These are phyloP conservation scores for Colletotrichum kahawae DNA, from an alignment of 2,329 filamentous ascomycete species.

Conservation along the genomic window DNA sequence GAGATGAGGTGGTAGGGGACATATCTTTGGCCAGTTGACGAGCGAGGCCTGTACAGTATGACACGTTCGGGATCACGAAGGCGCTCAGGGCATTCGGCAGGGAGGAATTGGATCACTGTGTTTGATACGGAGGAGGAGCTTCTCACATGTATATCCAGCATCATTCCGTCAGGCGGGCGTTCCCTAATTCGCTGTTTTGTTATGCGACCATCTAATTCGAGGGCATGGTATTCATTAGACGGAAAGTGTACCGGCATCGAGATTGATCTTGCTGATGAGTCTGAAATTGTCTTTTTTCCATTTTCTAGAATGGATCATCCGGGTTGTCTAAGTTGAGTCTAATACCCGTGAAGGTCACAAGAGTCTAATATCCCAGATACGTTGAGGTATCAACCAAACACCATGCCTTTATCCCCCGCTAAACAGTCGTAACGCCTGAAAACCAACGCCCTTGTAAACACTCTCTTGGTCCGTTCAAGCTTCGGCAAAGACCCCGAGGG, in stretches of 20 bases:
- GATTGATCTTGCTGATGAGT: not conserved
- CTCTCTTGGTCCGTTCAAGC: not conserved
- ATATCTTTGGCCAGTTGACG: not conserved
- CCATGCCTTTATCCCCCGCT: not conserved
- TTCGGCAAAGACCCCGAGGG: slow-evolving; percentile 55
- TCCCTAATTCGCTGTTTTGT: not conserved
- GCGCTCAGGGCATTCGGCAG: slow-evolving; percentile 13
- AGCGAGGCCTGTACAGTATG: slow-evolving; percentile 19
- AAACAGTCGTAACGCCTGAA: not conserved
- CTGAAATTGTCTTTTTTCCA: not conserved
- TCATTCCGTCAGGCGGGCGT: slow-evolving; percentile 18
- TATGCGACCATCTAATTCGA: slow-evolving; percentile 6
- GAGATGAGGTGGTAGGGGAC: not conserved
- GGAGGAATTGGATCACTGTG: not conserved
- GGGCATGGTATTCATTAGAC: not conserved
- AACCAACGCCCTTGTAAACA: not conserved
- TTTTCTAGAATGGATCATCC: slow-evolving; percentile 1
- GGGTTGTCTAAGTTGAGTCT: slow-evolving; percentile 22
- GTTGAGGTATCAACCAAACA: slow-evolving; percentile 29
- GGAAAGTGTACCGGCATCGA: not conserved
- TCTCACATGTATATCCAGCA: slow-evolving; percentile 20
- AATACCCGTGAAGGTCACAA: slow-evolving; percentile 27
- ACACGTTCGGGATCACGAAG: not conserved
- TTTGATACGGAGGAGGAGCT: not conserved
- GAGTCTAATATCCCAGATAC: slow-evolving; percentile 22